A percentile compares a stretch with the other conserved stretches of the same genome.
phyloP scores from a whole-genome alignment of 805 yeast species.

The Brettanomyces custersianus region DNA sequence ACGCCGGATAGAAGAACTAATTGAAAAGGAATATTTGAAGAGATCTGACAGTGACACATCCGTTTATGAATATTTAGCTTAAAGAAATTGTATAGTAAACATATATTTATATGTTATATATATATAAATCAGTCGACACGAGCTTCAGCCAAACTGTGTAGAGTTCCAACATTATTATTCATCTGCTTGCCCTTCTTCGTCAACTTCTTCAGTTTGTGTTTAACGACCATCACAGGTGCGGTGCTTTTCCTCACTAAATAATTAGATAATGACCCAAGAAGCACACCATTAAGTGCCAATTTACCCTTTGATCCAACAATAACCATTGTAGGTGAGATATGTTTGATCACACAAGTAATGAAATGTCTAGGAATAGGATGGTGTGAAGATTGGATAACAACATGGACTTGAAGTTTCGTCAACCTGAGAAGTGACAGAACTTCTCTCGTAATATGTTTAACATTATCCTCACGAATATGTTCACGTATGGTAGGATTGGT shows the following conservation, averaged over 20 bases:
- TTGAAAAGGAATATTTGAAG: slow-evolving; percentile 75
- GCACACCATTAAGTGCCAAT: slow-evolving; percentile 62
- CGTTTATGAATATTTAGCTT: slow-evolving; percentile 61
- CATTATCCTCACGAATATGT: slow-evolving; percentile 31
- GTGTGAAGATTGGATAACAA: slow-evolving; percentile 65
- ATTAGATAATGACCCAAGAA: slow-evolving; percentile 64
- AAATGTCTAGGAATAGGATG: slow-evolving; percentile 70
- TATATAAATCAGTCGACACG: slow-evolving; percentile 23
- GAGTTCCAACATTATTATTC: slow-evolving; percentile 46
- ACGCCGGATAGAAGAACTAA: slow-evolving; percentile 60
- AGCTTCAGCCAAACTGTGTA: slow-evolving; percentile 34
- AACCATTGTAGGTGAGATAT: slow-evolving; percentile 63
- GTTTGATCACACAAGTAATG: slow-evolving; percentile 60
- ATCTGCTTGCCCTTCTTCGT: slow-evolving; percentile 46
- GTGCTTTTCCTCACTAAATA: slow-evolving; percentile 62
- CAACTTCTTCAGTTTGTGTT: slow-evolving; percentile 61
- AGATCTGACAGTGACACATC: slow-evolving; percentile 55
- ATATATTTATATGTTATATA: background rate
- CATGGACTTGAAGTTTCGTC: slow-evolving; percentile 65
- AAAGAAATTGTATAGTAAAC: background rate
- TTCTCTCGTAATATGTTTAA: slow-evolving; percentile 33
- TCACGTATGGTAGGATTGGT: slow-evolving; percentile 23
- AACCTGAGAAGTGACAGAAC: slow-evolving; percentile 40
- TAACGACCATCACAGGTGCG: slow-evolving; percentile 76
- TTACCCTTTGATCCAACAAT: slow-evolving; percentile 72